Percentiles rank a stretch among this genome's conserved stretches.
Evolutionary conservation across 2,329 filamentous ascomycete species (phyloP).

Genomic region (Penicillium brevicompactum): DNA sequence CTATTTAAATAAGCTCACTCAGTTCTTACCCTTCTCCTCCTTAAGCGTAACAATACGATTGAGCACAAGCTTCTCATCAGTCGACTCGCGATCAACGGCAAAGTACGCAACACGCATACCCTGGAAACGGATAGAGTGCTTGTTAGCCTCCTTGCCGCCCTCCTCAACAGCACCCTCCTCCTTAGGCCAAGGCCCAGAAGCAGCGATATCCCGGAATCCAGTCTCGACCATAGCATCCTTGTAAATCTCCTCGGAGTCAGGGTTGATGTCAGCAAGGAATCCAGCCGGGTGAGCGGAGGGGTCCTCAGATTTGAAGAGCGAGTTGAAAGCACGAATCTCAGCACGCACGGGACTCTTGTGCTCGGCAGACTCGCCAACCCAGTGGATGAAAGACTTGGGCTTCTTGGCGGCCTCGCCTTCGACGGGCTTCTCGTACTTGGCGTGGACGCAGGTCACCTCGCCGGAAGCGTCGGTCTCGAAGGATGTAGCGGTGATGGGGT

Average conservation of each 20-base stretch:
- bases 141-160: constrained; percentile 47
- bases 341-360: constrained; percentile 63
- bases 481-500: constrained; percentile 68
- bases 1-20: not conserved
- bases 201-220: constrained; percentile 76
- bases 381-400: constrained; percentile 83
- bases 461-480: constrained; percentile 70
- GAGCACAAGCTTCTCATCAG: constrained; percentile 76
- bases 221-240: constrained; percentile 76
- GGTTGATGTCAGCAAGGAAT: constrained; percentile 82
- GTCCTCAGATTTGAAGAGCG: constrained; percentile 83
- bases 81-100: constrained; percentile 72
- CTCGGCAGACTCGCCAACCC: constrained; percentile 73
- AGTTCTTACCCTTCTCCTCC: constrained; percentile 54
- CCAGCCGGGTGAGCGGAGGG: constrained; percentile 76
- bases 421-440: constrained; percentile 66
- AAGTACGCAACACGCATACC: constrained; percentile 74
- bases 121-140: constrained; percentile 84
- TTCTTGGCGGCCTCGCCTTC: constrained; percentile 64
- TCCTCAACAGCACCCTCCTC: constrained; percentile 60
- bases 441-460: constrained; percentile 66
- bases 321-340: constrained; percentile 77
- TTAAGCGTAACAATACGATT: constrained; percentile 92
- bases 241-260: constrained; percentile 79
- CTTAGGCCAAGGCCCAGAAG: constrained; percentile 78